Percentiles rank a stretch among this genome's conserved stretches.
phyloP scores from a whole-genome alignment of 75 land plant genomes.

The Gnetum montanum region DNA sequence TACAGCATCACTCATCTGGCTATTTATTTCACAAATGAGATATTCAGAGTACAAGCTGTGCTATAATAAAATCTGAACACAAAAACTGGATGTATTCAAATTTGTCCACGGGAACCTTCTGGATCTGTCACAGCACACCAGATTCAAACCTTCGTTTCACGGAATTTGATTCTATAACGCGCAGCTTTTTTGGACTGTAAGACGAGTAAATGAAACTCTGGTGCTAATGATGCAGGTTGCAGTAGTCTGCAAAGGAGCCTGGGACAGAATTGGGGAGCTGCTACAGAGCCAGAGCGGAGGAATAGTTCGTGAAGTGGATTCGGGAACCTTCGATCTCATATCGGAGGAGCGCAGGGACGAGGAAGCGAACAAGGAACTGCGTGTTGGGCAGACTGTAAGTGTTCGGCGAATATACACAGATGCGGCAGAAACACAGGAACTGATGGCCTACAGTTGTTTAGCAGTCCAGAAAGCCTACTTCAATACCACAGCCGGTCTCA shows the following conservation, averaged over 20 bases:
- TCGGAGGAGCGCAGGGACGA: background rate
- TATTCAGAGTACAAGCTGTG: no score
- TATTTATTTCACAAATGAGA: no score
- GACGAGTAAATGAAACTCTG: background rate
- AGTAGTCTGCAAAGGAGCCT: background rate
- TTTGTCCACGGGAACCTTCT: no score
- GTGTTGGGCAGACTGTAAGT: background rate
- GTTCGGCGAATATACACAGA: slow-evolving; percentile 1
- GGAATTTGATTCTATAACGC: no score
- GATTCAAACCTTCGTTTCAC: no score
- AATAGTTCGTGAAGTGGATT: background rate
- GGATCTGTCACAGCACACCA: no score
- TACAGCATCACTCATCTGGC: no score
- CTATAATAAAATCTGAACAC: no score
- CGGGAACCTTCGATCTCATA: background rate
- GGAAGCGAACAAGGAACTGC: background rate
- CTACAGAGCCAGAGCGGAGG: background rate
- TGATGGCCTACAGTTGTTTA: slow-evolving; percentile 3
- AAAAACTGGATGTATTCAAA: no score
- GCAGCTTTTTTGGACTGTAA: background rate
- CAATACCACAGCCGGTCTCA: background rate
- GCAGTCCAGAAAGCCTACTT: background rate
- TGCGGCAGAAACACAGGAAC: background rate
- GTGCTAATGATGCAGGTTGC: background rate
- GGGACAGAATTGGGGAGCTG: background rate